Evolutionary conservation across 1,284 basidiomycete genomes (phyloP), one percentile per base, ranked within the genome.

Genomic region (Trichosporon faecale): DNA sequence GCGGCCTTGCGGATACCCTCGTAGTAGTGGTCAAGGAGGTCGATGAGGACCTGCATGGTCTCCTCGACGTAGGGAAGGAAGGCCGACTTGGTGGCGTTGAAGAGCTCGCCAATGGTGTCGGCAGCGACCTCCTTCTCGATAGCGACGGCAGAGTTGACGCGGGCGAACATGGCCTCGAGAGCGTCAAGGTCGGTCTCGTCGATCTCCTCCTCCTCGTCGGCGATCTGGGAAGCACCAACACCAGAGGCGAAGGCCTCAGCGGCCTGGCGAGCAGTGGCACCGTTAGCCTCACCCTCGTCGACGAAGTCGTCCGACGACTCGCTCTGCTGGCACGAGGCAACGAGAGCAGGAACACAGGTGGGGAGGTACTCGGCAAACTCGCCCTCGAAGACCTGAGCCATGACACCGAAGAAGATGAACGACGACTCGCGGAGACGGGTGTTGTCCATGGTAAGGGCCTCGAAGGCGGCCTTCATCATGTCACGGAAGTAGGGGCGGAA

Each of bases 111-210:
- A 73, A 99, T 91, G 33, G 96, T 94, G 83, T 99, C 96, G 46
- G 95, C 94, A 6, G 97, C 96, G 70, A 98, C 97, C 86, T 99
- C 97, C 85, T 99, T 99, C 87, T 99, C 97, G 70, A 99, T 94
- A 67, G 95, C 96, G 75, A 99, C 91, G 61, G 95, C 95, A 77
- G 92, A 94, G 86, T 95, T 98, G 75, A 96, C 94, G 73, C 85
- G 85, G 68, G 84, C 81, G 82, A 87, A 86, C 78, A 86, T 81
- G 60, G 80, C 82, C 74, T 95, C 93, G 78, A 95, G 88, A 78
- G 92, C 93, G 57, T 94, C 85, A 76, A 95, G 91, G 73, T 88
- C 84, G 72, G 87, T 93, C 75, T 95, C 94, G 70, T 93, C 85
- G 75, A 96, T 94, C 66, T 89, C 84, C 67, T 89, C 88, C 66